phyloP scores from a whole-genome alignment of 2,329 filamentous ascomycete species.

The Didymella keratinophila region DNA sequence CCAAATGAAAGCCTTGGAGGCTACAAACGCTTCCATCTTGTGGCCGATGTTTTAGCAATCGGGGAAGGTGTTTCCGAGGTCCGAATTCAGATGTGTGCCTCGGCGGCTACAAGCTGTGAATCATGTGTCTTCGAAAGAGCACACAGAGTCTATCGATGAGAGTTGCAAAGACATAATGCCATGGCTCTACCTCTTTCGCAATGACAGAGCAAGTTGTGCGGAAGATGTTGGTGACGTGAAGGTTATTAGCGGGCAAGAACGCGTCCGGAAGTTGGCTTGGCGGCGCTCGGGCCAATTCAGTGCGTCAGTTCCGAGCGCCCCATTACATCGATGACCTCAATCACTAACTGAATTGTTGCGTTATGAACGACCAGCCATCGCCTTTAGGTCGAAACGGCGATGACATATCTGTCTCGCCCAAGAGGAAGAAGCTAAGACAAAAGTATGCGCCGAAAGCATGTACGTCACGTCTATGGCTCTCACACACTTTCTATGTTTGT shows the following conservation, averaged over 20 bases:
- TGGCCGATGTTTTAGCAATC: not conserved
- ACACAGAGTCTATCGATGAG: not conserved
- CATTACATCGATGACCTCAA: slow-evolving; percentile 11
- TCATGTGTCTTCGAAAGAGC: not conserved
- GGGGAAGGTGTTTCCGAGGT: not conserved
- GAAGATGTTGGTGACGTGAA: not conserved
- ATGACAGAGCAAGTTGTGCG: not conserved
- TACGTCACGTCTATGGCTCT: slow-evolving; percentile 29
- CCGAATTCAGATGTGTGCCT: not conserved
- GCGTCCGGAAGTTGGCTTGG: slow-evolving; percentile 6
- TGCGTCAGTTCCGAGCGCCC: slow-evolving; percentile 15
- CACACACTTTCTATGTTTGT: not conserved
- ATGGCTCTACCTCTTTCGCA: not conserved
- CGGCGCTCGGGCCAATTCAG: slow-evolving; percentile 10
- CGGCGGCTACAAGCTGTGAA: not conserved
- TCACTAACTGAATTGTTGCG: slow-evolving; percentile 21
- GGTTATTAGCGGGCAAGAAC: not conserved
- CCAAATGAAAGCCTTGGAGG: not conserved
- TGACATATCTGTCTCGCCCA: slow-evolving; percentile 40
- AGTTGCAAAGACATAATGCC: not conserved
- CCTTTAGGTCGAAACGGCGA: slow-evolving; percentile 29
- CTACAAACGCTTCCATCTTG: not conserved
- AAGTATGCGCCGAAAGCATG: slow-evolving; percentile 49
- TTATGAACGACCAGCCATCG: slow-evolving; percentile 38
- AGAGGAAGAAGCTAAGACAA: slow-evolving; percentile 48